Conservation (phyloP, 163 green algal genomes). For the Trebouxiophyceae sp. region DNA sequence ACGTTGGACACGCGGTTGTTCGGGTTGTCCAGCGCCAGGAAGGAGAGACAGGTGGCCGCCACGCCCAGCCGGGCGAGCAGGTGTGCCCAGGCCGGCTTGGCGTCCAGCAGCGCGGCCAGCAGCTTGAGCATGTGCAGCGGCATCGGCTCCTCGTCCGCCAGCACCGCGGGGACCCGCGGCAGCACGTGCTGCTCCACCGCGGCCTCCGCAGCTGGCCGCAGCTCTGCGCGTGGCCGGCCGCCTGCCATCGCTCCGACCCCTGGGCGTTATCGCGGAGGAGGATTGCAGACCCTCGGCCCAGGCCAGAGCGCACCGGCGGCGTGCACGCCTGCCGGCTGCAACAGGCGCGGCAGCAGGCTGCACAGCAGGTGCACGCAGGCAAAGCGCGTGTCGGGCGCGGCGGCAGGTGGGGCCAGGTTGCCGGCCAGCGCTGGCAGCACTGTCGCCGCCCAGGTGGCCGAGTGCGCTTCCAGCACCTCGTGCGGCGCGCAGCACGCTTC, state of each 20-base stretch:
- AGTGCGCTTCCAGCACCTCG: slow-evolving; percentile 50
- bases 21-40: slow-evolving; percentile 74
- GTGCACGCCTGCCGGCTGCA: too few relatives aligned
- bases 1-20: slow-evolving; percentile 97
- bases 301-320: too few relatives aligned
- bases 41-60: slow-evolving; percentile 30
- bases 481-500: slow-evolving; percentile 31
- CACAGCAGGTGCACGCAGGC: slow-evolving; percentile 77
- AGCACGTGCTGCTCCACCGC: slow-evolving; percentile 54
- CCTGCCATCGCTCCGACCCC: too few relatives aligned
- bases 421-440: slow-evolving; percentile 52
- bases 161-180: slow-evolving; percentile 64
- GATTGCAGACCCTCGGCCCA: too few relatives aligned
- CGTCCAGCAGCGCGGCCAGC: slow-evolving; percentile 54
- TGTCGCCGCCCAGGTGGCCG: slow-evolving; percentile 19
- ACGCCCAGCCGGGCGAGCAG: slow-evolving; percentile 53
- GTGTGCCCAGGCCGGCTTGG: slow-evolving; percentile 20
- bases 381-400: slow-evolving; percentile 66
- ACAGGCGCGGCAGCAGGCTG: background rate
- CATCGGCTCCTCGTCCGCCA: slow-evolving; percentile 82
- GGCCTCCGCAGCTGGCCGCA: too few relatives aligned
- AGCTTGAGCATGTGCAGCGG: slow-evolving; percentile 87
- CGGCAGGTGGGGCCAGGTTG: slow-evolving; percentile 27
- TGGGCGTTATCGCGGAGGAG: too few relatives aligned
- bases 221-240: too few relatives aligned